A percentile compares a stretch with the other conserved stretches of the same genome.
phyloP scores from a whole-genome alignment of 805 yeast genomes.

The Ogataea nakhonphanomensis region DNA sequence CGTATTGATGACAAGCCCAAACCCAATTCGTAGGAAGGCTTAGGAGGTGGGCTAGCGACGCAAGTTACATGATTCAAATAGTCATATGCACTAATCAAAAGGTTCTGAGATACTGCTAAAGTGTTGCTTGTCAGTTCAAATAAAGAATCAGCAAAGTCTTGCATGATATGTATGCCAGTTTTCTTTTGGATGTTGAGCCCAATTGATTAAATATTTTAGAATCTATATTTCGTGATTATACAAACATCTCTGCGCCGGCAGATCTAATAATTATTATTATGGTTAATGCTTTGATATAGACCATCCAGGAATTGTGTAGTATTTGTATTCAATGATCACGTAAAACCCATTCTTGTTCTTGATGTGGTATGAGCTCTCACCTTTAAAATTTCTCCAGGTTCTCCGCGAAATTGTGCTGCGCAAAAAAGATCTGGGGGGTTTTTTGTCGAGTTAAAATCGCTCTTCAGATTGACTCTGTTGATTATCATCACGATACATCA shows the following conservation, averaged over 20 bases:
- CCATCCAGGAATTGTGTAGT: too few relatives aligned
- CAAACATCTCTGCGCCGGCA: too few relatives aligned
- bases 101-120: slow-evolving; percentile 6
- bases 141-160: slow-evolving; percentile 21
- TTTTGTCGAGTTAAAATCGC: not conserved
- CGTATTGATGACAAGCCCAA: not conserved
- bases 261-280: too few relatives aligned
- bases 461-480: too few relatives aligned
- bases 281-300: too few relatives aligned
- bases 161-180: slow-evolving; percentile 10
- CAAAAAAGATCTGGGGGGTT: not conserved
- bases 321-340: too few relatives aligned
- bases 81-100: slow-evolving; percentile 2
- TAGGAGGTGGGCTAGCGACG: not conserved
- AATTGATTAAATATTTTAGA: too few relatives aligned
- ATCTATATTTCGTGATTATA: too few relatives aligned
- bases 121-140: slow-evolving; percentile 16
- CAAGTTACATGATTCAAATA: not conserved
- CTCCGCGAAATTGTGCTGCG: not conserved
- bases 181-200: not conserved
- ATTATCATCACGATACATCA: too few relatives aligned
- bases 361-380: too few relatives aligned
- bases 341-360: too few relatives aligned
- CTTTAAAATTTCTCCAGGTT: not conserved
- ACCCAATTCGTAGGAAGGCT: not conserved